Evolutionary conservation across 257 asterid species (phyloP).

Genomic region (Nyctanthes arbortristis): DNA sequence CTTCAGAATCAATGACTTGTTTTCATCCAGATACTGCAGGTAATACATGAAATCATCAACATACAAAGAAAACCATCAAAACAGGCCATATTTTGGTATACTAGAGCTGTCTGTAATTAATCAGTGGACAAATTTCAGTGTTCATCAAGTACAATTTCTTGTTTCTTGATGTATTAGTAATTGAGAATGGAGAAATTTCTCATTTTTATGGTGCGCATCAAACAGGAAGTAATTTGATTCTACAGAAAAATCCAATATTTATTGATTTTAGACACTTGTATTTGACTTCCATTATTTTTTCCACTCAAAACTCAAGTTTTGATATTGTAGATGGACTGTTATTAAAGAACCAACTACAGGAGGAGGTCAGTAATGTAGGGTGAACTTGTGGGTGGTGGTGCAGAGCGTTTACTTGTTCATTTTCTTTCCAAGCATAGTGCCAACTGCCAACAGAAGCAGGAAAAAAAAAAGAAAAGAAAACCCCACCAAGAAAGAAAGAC

Average conservation of each 20-base stretch:
- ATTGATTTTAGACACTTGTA: neutral
- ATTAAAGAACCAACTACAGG: neutral
- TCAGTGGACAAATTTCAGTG: too few species aligned
- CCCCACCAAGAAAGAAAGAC: conserved; percentile 40
- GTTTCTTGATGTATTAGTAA: too few species aligned
- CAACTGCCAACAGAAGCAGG: neutral
- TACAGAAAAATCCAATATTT: neutral
- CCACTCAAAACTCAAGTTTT: too few species aligned
- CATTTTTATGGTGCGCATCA: neutral
- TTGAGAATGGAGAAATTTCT: neutral
- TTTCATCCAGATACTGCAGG: conserved; percentile 91
- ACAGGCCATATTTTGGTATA: neutral
- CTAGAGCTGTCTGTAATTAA: too few species aligned
- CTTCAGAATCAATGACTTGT: conserved; percentile 91
- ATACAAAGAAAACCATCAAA: neutral
- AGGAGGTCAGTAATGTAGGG: too few species aligned
- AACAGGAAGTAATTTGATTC: neutral
- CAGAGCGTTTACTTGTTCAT: too few species aligned
- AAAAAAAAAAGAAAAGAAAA: conserved; percentile 8
- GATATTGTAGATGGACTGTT: too few species aligned
- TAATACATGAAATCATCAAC: neutral
- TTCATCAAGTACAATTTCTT: too few species aligned
- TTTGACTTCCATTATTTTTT: neutral
- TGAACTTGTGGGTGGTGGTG: too few species aligned
- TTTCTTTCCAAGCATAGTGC: too few species aligned